Evolutionary conservation across 2,329 filamentous ascomycete genomes (phyloP).

Genomic region (Teratosphaeria zuluensis): DNA sequence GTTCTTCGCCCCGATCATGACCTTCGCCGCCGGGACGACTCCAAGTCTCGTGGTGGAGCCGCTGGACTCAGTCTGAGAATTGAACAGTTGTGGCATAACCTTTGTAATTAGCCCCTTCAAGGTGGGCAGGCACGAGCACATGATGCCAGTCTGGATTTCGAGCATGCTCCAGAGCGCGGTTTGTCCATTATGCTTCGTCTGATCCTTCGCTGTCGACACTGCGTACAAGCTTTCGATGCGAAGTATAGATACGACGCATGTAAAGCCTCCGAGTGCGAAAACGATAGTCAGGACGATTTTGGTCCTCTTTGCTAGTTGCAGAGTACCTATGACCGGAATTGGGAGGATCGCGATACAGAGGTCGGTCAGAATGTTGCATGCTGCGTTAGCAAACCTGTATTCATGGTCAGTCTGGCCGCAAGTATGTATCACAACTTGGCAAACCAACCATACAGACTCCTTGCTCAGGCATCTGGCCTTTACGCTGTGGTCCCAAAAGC

Average conservation of each 20-base stretch:
- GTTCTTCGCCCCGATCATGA: neutral
- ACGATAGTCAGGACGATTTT: slow-evolving; percentile 26
- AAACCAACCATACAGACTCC: slow-evolving; percentile 31
- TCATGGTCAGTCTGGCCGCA: neutral
- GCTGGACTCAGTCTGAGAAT: neutral
- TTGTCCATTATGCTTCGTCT: slow-evolving; percentile 23
- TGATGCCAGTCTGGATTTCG: slow-evolving; percentile 28
- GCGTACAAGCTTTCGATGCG: slow-evolving; percentile 22
- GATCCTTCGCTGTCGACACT: slow-evolving; percentile 16
- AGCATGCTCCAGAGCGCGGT: slow-evolving; percentile 27
- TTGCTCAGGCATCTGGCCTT: slow-evolving; percentile 28
- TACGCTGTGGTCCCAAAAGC: slow-evolving; percentile 31
- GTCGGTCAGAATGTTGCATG: slow-evolving; percentile 28
- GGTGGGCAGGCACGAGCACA: slow-evolving; percentile 29
- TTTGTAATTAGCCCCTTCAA: slow-evolving; percentile 25
- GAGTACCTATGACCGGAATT: slow-evolving; percentile 23
- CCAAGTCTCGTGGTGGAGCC: neutral
- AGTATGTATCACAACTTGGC: neutral
- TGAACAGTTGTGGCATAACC: neutral
- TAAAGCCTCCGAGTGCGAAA: slow-evolving; percentile 26
- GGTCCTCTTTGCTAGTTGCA: slow-evolving; percentile 25
- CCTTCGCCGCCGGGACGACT: neutral
- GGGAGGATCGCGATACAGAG: slow-evolving; percentile 26
- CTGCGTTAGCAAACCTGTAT: slow-evolving; percentile 27
- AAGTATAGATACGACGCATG: slow-evolving; percentile 25